Evolutionary conservation across 176 grass and related monocot genomes (phyloP).

Genomic region (Avena sativa): DNA sequence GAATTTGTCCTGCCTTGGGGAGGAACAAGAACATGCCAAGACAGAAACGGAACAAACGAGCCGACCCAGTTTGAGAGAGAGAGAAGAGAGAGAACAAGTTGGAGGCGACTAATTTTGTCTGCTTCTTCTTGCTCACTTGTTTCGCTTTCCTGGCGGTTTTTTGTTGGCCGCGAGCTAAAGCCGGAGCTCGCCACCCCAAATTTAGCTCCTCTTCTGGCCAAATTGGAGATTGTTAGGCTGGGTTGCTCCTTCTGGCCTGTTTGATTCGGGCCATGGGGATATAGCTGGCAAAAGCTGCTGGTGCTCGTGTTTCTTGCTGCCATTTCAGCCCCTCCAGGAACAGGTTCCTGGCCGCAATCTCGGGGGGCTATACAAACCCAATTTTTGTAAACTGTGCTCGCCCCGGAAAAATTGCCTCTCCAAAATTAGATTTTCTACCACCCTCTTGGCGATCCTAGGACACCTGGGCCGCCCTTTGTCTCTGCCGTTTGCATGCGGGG

Average conservation of each 20-base stretch:
- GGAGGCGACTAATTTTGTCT: constrained; percentile 46
- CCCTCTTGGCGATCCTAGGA: constrained; percentile 12
- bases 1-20: constrained; percentile 20
- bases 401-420: constrained; percentile 3
- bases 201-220: constrained; percentile 28
- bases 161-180: constrained; percentile 48
- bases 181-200: constrained; percentile 42
- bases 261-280: constrained; percentile 37
- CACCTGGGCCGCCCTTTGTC: constrained; percentile 12
- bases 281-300: constrained; percentile 27
- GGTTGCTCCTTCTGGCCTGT: constrained; percentile 23
- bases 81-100: not conserved
- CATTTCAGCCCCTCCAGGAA: constrained; percentile 1
- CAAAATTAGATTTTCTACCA: constrained; percentile 38
- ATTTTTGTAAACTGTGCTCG: not conserved
- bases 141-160: constrained; percentile 3
- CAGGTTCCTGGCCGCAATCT: constrained; percentile 32
- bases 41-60: constrained; percentile 30
- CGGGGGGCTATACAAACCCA: not conserved
- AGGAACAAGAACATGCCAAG: constrained; percentile 43
- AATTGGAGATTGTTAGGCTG: constrained; percentile 32
- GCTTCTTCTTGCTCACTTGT: constrained; percentile 20
- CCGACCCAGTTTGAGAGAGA: not conserved
- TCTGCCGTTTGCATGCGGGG: constrained; percentile 24
- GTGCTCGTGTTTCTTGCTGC: constrained; percentile 44